Evolutionary conservation across 2,329 filamentous ascomycete species (phyloP), one percentile per base, ranked within the genome.

Genomic region (Sphaerulina populicola): DNA sequence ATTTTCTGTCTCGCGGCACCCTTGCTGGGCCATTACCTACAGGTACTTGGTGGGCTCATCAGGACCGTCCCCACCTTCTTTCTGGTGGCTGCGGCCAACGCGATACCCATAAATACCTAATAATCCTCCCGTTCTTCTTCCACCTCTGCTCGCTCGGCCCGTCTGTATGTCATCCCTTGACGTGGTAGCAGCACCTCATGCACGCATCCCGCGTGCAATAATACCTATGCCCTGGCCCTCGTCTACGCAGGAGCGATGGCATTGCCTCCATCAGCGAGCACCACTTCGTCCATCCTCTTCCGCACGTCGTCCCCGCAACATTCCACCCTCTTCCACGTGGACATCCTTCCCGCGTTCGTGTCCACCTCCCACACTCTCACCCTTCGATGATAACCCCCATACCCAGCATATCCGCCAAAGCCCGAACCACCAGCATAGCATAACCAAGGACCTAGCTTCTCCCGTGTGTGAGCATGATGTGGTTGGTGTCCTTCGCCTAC

Each of bases 391-490:
- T 86, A 97, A 3, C 85, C 85, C 38, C 83, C 83, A 66, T 96
- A 97, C 5, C 91, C 90, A 15, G 86, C 93, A 66, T 98, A 98
- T 0, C 93, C 93, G 49, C 93, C 93, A 62, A 98, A 95, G 1
- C 93, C 93, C 27, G 83, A 81, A 23, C 86, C 93, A 30, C 93
- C 93, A 7, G 83, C 91, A 69, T 97, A 97, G 74, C 93, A 98
- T 90, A 98, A 95, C 93, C 93, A 98, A 2, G 97, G 66, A 4
- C 66, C 66, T 1, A 63, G 49, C 7, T 47, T 41, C 10, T 55
- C 50, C 39, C 53, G 58, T 35, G 31, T 35, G 4, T 35, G 31
- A 35, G 31, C 6, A 9, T 35, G 31, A 35, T 35, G 31, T 2
- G 6, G 31, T 35, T 35, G 31, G 5, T 35, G 31, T 35, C 31